These are phyloP conservation scores for Trypanosoma caninum DNA, from an alignment of 208 protist genomes.

Conservation along the genomic window DNA sequence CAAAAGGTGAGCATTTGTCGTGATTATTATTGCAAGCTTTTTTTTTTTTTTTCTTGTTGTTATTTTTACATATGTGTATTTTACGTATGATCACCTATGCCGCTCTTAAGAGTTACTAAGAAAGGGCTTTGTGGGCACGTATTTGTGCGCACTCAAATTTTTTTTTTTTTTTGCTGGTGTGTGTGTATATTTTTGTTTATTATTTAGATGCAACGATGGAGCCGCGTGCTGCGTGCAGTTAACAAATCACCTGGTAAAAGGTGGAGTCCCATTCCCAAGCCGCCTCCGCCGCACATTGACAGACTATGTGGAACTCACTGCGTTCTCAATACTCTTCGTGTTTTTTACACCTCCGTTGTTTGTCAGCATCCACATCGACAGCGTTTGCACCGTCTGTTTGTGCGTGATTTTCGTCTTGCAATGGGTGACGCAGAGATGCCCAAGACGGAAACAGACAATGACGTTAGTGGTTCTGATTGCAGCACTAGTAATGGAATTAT, in stretches of 20 bases:
- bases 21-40: too few species aligned
- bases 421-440: neutral
- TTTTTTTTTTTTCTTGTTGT: neutral
- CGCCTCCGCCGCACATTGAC: constrained; percentile 56
- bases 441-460: neutral
- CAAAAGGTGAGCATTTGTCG: too few species aligned
- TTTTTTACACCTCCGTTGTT: constrained; percentile 15
- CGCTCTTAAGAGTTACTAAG: too few species aligned
- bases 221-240: constrained; percentile 25
- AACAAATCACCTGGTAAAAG: constrained; percentile 62
- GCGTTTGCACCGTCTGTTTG: constrained; percentile 37
- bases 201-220: constrained; percentile 22
- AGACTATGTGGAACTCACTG: constrained; percentile 69
- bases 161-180: constrained; percentile 2
- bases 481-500: neutral
- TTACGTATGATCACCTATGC: too few species aligned
- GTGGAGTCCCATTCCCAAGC: constrained; percentile 67
- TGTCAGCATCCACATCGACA: constrained; percentile 27
- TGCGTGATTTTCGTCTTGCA: constrained; percentile 60
- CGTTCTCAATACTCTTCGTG: constrained; percentile 58
- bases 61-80: neutral
- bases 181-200: too few species aligned
- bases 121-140: too few species aligned
- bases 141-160: too few species aligned
- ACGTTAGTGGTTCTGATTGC: neutral